Evolutionary conservation across 768 basidiomycete genomes (phyloP).

Genomic region (Tulasnella calospora): DNA sequence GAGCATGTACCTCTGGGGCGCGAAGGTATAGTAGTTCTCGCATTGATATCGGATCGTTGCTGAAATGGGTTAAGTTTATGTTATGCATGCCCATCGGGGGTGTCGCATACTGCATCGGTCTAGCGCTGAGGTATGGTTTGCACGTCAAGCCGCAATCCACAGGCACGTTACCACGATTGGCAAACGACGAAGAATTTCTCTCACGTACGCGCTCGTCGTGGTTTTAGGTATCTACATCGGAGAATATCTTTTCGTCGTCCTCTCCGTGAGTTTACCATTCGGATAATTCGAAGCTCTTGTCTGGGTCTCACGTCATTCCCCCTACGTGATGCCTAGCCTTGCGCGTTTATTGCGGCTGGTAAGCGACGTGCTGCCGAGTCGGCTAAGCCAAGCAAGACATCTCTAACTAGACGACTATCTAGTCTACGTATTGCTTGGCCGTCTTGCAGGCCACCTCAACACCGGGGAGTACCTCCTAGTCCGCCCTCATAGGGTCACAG

Average conservation of each 20-base stretch:
- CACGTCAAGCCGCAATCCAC: conserved; percentile 51
- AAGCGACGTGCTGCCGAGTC: conserved; percentile 27
- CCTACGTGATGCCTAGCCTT: conserved; percentile 45
- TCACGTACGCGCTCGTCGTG: not conserved
- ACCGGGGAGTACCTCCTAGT: conserved; percentile 50
- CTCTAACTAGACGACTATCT: conserved; percentile 28
- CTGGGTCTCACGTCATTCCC: not conserved
- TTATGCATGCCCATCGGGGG: conserved; percentile 56
- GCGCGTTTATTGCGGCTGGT: conserved; percentile 59
- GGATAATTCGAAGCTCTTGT: not conserved
- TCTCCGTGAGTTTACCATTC: conserved; percentile 43
- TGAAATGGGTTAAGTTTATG: conserved; percentile 43
- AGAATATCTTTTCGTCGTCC: conserved; percentile 56
- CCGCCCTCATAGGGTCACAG: conserved; percentile 47
- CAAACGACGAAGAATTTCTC: not conserved
- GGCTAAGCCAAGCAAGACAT: not conserved
- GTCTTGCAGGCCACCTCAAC: conserved; percentile 49
- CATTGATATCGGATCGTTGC: not conserved
- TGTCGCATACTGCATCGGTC: conserved; percentile 49
- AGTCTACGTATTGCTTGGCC: conserved; percentile 62
- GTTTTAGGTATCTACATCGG: conserved; percentile 44
- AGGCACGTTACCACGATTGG: conserved; percentile 23
- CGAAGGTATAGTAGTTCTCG: conserved; percentile 31
- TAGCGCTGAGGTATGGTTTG: conserved; percentile 53
- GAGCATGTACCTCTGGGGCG: conserved; percentile 44